Evolutionary conservation across 1,284 basidiomycete genomes (phyloP), one percentile per base, ranked within the genome.

Genomic region (Irpex sp.): DNA sequence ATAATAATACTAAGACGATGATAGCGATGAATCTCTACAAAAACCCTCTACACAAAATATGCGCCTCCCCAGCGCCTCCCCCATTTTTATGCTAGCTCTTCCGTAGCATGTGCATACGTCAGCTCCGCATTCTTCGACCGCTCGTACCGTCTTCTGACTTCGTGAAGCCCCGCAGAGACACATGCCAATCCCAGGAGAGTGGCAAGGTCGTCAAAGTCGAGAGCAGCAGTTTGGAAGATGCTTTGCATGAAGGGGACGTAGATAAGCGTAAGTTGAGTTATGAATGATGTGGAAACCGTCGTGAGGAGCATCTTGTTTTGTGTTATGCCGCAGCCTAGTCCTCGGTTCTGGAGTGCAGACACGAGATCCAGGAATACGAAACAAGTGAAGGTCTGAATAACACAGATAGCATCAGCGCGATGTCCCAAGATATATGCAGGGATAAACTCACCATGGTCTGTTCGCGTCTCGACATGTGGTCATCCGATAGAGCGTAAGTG

Each of bases 341-440:
- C 94, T 53, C 96, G 90, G 74, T 94, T 97, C 74, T 98, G 96
- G 18, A 98, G 75, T 0, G 96, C 96, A 19, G 94, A 96, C 1
- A 94, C 91, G 47, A 99, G 85, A 75, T 98, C 96, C 62, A 99
- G 87, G 80, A 98, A 92, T 61, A 99, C 96, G 75, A 98, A 98
- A 71, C 87, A 91, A 16, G 94, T 93, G 74, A 99, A 99, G 4
- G 96, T 98, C 94, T 96, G 69, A 8, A 9, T n/a, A 48, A 45
- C 19, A 3, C 18, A 42, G 37, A 8, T 23, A 53, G 54, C 16
- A 14, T n/a, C 4, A 45, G 58, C 37, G 19, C 55, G 35, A 14
- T n/a, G 1, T 7, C 37, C 7, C 56, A 12, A 39, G 48, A 28
- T 3, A 28, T 18, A 55, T 39, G 4, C 5, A 49, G 58, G n/a